Evolutionary conservation across 2,329 filamentous ascomycete genomes (phyloP), one percentile per base, ranked within the genome.

Genomic region (Exophiala spinifera): DNA sequence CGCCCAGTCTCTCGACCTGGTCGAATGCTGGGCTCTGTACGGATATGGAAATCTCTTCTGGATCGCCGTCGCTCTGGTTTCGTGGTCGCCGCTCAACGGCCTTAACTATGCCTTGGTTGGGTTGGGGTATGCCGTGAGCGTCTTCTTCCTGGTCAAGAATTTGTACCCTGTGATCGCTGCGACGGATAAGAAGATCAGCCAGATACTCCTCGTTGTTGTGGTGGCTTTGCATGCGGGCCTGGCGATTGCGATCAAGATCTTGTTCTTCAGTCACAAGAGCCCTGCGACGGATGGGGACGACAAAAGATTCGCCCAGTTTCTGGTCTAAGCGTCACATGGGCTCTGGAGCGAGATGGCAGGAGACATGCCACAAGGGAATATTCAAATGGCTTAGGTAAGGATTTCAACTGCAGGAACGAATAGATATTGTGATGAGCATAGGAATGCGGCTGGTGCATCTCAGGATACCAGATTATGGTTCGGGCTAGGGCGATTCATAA

Each of bases 41-140:
- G 94, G 94, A 51, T 99, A 99, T 77, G 84, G 88, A 53, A 99
- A 99, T 75, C 78, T 99, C 66, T 89, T 99, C 67, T 99, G 94
- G 94, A 91, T 99, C 64, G 89, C 88, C 2, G 91, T 99, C 40
- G 91, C 94, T 45, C 75, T 95, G 59, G 89, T 96, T 63, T 91
- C 87, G 69, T 96, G 91, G 88, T 92, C 88, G 61, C 87, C 88
- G 49, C 76, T 96, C 64, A 85, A 84, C 51, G 84, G 90, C 52
- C 82, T 99, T 62, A 99, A 99, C 76, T 97, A 89, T 82, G 83
- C 90, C 15, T 95, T 99, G 70, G 91, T 96, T 14, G 91, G 82
- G 25, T 79, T 96, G 60, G 91, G 91, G 31, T 92, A 92, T 69
- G 89, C 81, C 39, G 74, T 91, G 66, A 91, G 87, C n/a, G 87